Evolutionary conservation across 2,329 filamentous ascomycete species (phyloP).

Genomic region (Penicillium sp.): DNA sequence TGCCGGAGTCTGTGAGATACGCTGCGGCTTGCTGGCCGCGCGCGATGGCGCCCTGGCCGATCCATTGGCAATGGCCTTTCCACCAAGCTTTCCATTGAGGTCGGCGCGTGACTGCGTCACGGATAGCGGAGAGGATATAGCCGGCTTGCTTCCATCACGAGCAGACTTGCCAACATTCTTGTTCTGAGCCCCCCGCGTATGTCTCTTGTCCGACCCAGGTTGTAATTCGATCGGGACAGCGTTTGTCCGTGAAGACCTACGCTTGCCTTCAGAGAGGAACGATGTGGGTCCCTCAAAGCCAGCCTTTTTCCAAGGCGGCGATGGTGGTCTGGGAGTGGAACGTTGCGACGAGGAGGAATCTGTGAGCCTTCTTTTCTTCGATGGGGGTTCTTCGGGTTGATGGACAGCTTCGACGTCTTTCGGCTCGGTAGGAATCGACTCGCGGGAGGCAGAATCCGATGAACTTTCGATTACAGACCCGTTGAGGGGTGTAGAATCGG

Average conservation of each 20-base stretch:
- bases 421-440: slow-evolving; percentile 28
- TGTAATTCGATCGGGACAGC: slow-evolving; percentile 48
- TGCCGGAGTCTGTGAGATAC: slow-evolving; percentile 28
- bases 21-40: slow-evolving; percentile 21
- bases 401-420: slow-evolving; percentile 31
- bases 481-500: slow-evolving; percentile 23
- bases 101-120: slow-evolving; percentile 29
- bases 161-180: slow-evolving; percentile 32
- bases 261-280: slow-evolving; percentile 64
- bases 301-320: slow-evolving; percentile 91
- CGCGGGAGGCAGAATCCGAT: slow-evolving; percentile 22
- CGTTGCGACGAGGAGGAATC: slow-evolving; percentile 35
- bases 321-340: slow-evolving; percentile 49
- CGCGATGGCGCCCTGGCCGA: slow-evolving; percentile 29
- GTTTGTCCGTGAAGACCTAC: slow-evolving; percentile 60
- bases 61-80: slow-evolving; percentile 32
- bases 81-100: slow-evolving; percentile 31
- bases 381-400: slow-evolving; percentile 40
- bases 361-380: slow-evolving; percentile 47
- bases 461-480: slow-evolving; percentile 19
- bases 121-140: slow-evolving; percentile 33
- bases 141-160: slow-evolving; percentile 24
- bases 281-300: slow-evolving; percentile 83
- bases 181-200: slow-evolving; percentile 43
- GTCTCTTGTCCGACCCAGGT: slow-evolving; percentile 48